Evolutionary conservation across 1,139 yeast species (phyloP).

Genomic region (Lodderomyces parapsilosis): DNA sequence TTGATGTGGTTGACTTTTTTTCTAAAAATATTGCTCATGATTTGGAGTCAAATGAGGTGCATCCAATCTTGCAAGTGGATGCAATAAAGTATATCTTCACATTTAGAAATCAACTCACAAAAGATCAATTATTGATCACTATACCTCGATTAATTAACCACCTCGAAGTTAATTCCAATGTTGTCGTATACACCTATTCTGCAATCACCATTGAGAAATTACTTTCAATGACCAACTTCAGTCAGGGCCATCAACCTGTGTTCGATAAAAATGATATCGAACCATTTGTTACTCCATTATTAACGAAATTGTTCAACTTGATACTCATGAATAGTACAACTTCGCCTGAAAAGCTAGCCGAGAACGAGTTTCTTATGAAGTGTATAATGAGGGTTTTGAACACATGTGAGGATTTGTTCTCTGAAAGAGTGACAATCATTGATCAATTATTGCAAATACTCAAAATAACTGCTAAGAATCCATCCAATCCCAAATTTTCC

Average conservation of each 20-base stretch:
- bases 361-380: slow-evolving; percentile 90
- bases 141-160: slow-evolving; percentile 79
- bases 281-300: slow-evolving; percentile 46
- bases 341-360: slow-evolving; percentile 89
- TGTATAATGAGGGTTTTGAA: slow-evolving; percentile 81
- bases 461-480: slow-evolving; percentile 75
- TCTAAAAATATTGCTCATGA: slow-evolving; percentile 79
- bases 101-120: slow-evolving; percentile 90
- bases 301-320: slow-evolving; percentile 64
- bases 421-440: slow-evolving; percentile 46
- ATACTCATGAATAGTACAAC: slow-evolving; percentile 52
- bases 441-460: slow-evolving; percentile 70
- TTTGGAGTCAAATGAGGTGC: slow-evolving; percentile 50
- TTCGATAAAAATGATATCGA: slow-evolving; percentile 71
- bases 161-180: slow-evolving; percentile 52
- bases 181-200: slow-evolving; percentile 89
- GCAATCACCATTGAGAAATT: slow-evolving; percentile 91
- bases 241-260: slow-evolving; percentile 47
- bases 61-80: slow-evolving; percentile 83
- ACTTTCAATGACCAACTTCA: slow-evolving; percentile 67
- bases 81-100: slow-evolving; percentile 88
- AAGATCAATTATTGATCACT: slow-evolving; percentile 74
- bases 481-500: slow-evolving; percentile 91
- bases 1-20: slow-evolving; percentile 87
- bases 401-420: slow-evolving; percentile 65